A percentile compares a stretch with the other conserved stretches of the same genome.
phyloP scores from a whole-genome alignment of 2,329 filamentous ascomycete genomes.

The Fusarium pseudonygamai region DNA sequence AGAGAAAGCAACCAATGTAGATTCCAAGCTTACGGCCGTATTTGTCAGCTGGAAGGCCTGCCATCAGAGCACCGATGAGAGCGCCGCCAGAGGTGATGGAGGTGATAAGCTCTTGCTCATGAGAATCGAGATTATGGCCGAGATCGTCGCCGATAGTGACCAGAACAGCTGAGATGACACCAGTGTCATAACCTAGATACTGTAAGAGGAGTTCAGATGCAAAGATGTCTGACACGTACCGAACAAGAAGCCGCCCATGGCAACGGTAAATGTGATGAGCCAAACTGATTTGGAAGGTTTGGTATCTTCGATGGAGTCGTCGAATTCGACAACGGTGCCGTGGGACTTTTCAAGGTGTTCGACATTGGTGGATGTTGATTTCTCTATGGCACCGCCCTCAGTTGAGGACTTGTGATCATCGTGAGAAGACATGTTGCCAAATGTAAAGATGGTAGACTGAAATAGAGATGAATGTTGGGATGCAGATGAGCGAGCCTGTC shows the following conservation, averaged over 20 bases:
- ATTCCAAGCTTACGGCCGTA: slow-evolving; percentile 44
- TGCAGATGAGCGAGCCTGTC: not conserved
- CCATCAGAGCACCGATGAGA: slow-evolving; percentile 2
- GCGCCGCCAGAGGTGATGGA: too few relatives aligned
- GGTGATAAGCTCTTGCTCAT: too few relatives aligned
- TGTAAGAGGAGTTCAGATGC: fast-evolving
- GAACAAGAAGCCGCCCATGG: slow-evolving; percentile 53
- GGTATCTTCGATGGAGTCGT: slow-evolving; percentile 38
- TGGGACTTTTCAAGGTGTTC: slow-evolving; percentile 36
- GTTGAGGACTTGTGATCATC: not conserved
- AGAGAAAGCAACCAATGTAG: slow-evolving; percentile 42
- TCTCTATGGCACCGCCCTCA: not conserved
- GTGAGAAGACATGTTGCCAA: not conserved
- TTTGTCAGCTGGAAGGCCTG: slow-evolving; percentile 39
- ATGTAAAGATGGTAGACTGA: too few relatives aligned
- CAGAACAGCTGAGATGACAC: slow-evolving; percentile 50
- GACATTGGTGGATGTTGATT: not conserved
- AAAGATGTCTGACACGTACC: not conserved
- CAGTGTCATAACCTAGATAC: slow-evolving; percentile 42
- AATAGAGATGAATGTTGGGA: not conserved
- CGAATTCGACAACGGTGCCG: not conserved
- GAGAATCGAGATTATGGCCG: slow-evolving; percentile 47
- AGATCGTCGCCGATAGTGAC: slow-evolving; percentile 44
- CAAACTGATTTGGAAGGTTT: slow-evolving; percentile 38
- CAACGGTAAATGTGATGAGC: slow-evolving; percentile 41